phyloP scores from a whole-genome alignment of 1,139 yeast genomes.

The Candida anutae region DNA sequence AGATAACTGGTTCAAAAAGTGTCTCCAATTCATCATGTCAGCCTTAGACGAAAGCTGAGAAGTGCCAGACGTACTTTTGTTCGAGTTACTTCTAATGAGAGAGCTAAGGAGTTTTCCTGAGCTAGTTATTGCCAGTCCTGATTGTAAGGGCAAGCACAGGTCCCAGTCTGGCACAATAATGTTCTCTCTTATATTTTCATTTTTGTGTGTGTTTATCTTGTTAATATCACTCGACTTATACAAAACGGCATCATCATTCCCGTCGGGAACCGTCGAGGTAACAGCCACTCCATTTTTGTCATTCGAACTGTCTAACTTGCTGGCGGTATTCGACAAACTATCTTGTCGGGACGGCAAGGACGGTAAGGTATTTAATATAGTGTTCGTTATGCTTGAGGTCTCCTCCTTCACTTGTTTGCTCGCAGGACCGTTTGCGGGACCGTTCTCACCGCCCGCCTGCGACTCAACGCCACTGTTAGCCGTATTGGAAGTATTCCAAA shows the following conservation, averaged over 20 bases:
- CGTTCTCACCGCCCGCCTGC: conserved; percentile 3
- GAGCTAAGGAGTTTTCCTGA: conserved; percentile 3
- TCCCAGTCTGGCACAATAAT: conserved; percentile 40
- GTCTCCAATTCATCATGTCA: conserved; percentile 33
- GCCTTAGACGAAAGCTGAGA: conserved; percentile 12
- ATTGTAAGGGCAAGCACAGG: conserved; percentile 27
- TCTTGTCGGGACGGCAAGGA: conserved; percentile 7
- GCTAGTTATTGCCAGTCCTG: too few species aligned
- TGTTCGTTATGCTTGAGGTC: conserved; percentile 19
- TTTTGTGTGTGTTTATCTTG: conserved; percentile 39
- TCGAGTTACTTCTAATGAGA: conserved; percentile 7
- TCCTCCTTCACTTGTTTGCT: conserved; percentile 6
- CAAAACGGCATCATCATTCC: conserved; percentile 38
- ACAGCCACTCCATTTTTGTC: neutral
- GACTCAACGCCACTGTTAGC: too few species aligned
- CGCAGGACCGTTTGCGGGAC: conserved; percentile 5
- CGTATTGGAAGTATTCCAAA: too few species aligned
- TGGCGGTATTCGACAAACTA: too few species aligned
- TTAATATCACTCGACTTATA: conserved; percentile 35
- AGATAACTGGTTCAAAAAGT: conserved; percentile 28
- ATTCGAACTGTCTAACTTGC: neutral
- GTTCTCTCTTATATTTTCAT: conserved; percentile 36
- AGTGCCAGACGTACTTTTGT: too few species aligned
- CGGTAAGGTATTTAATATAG: conserved; percentile 28
- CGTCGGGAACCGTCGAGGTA: too few species aligned